Base-by-base conservation (phyloP, 2,329 filamentous ascomycete genomes). In the Cyphellophora europaea region DNA sequence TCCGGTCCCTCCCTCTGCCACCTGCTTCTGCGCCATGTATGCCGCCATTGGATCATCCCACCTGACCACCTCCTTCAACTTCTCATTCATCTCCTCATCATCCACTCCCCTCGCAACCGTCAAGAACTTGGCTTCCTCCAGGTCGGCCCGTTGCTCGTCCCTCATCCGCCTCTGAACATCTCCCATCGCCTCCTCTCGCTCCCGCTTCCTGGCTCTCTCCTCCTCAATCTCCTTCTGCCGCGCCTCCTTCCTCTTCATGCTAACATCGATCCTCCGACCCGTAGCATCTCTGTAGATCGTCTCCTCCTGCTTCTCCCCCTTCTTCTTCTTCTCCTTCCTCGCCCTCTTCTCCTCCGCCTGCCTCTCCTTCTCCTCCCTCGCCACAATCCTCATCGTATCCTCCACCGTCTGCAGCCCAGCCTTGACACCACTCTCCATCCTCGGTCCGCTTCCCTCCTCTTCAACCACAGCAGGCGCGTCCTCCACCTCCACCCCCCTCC, bases 201-300 rank as follows among this genome's bases (percentile, higher is more conserved):
- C 79, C 35, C 74, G 73, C 17, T 66, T 63, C 54, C 82, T 79
- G 49, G 80, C 75, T 32, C 61, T 58, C 33, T 68, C 77, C 33
- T 77, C 75, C 47, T 85, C 80, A 50, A 87, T 79, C 1, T 80
- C 81, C 47, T 82, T 85, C 32, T 76, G 74, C n/a, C 85, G 73
- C 33, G 84, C 81, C 57, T 95, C 87, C 13, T 86, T 88, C 15
- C 88, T 74, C 58, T 85, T 86, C 82, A 94, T 85, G 12, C 80
- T 79, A 15, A 96, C 75, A 53, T 98, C 93, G 44, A 98, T 88
- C 36, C 93, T 79, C n/a, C 88, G 74, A 10, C 91, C 91, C 3
- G 83, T 91, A 8, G 93, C 91, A 60, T 98, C 91, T 49, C 91
- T 82, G 57, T 96, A 95, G 15, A 95, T 87, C 0, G 89, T 93